phyloP scores from a whole-genome alignment of 805 yeast species.

The Myxozyma neotropica region DNA sequence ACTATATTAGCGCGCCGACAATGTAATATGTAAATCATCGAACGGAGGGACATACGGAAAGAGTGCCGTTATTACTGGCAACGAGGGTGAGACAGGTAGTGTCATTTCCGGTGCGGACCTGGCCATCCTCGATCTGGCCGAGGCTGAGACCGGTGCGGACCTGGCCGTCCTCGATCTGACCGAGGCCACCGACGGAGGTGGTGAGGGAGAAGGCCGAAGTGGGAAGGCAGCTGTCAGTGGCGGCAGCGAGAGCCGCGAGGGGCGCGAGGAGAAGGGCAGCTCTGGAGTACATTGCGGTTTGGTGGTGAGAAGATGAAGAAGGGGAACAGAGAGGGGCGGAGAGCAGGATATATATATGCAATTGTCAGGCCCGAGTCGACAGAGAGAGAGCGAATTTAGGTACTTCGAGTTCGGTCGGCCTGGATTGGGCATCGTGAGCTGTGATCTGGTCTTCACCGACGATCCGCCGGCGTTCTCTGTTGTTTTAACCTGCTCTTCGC shows the following conservation, averaged over 20 bases:
- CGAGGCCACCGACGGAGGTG: constrained; percentile 17
- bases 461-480: not conserved
- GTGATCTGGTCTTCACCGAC: not conserved
- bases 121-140: constrained; percentile 34
- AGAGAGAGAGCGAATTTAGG: not conserved
- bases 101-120: constrained; percentile 30
- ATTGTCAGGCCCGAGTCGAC: not conserved
- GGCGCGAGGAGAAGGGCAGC: constrained; percentile 12
- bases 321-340: not conserved
- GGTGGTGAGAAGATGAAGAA: not conserved
- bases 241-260: constrained; percentile 15
- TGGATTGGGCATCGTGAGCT: not conserved
- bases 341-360: not conserved
- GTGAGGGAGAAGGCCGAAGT: constrained; percentile 23
- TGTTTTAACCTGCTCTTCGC: not conserved
- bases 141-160: constrained; percentile 27
- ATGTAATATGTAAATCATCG: too few species aligned
- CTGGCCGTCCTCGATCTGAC: constrained; percentile 33
- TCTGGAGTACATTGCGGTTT: constrained; percentile 5
- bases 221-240: constrained; percentile 18
- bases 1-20: too few species aligned
- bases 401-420: not conserved
- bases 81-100: constrained; percentile 26
- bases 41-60: constrained; percentile 17
- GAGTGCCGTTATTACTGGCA: constrained; percentile 26